Base-by-base conservation (phyloP, 2,329 filamentous ascomycete species). In the Dothistroma pini region DNA sequence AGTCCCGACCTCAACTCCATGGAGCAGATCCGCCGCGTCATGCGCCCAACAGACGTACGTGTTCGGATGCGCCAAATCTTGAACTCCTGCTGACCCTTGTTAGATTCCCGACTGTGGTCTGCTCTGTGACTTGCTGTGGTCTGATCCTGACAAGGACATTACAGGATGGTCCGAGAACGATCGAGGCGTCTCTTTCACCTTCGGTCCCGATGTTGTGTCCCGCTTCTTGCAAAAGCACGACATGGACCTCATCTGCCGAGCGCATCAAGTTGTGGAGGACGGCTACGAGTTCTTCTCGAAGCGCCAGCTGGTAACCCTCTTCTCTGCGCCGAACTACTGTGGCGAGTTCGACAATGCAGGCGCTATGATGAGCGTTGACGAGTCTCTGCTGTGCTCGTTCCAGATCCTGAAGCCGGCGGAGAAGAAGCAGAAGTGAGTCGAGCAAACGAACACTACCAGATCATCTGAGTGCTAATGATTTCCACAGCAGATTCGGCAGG, bases 221-320 rank as follows among this genome's bases (percentile, higher is more conserved):
- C 88, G 93, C 66, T 99, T 99, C 85, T 80, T 99, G 64, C 93
- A 97, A 81, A 97, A 97, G 81, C 95, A 97, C 78, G 95, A 99
- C 80, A 97, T 99, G 93, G 95, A 99, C 74, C 84, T 99, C 74
- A 97, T 99, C 77, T 99, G 95, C 80, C 91, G 95, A 78, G 95
- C 95, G 67, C 95, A 99, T 79, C 93, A 97, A 80, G 95, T 97
- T 66, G 95, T 99, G 60, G 95, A 99, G 80, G 95, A 99, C 72
- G 95, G 95, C 60, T 99, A 99, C 80, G 95, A 99, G 78, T 99
- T 99, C 84, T 99, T 99, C 83, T 96, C 92, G 64, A 97, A 97
- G 82, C 89, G 95, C 71, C 93, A 97, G 78, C 83, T 99, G 67
- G 95, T 99, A 66, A 99, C 95, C 60, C 83, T 99, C 61, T 99